Evolutionary conservation across 495 filamentous ascomycete genomes (phyloP), one percentile per base, ranked within the genome.

Genomic region (Barbatosphaeria neglecta): DNA sequence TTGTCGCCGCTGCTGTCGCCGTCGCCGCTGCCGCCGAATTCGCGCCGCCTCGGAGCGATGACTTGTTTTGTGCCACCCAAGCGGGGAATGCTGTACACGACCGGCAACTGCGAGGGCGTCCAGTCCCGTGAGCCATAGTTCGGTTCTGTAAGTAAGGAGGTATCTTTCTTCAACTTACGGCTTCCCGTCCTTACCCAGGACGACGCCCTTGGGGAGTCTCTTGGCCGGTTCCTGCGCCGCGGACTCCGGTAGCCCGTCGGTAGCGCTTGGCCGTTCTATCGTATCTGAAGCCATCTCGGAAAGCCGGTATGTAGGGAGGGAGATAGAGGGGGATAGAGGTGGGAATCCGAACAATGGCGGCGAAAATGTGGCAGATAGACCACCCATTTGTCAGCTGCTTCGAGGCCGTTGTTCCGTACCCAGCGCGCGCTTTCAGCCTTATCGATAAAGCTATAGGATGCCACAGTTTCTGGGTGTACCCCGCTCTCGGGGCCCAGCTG

Each of bases 181-280:
- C 67, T 96, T 97, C 39, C 92, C 92, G 72, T 98, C 87, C 54
- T 90, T 86, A 38, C 83, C 92, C 33, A 96, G 68, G 3, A 95
- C 77, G 6, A 95, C 73, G 50, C 90, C 90, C 62, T 88, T 93
- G 13, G 86, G 83, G 31, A 70, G 45, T 44, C 65, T 68, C 49
- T 63, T 66, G 18, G 64, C 61, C 3, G 62, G 51, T 35, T 49
- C 22, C 24, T 22, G 19, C 53, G 28, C 45, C 40, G 23, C 50
- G 23, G 27, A 47, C 43, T 40, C 44, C 40, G n/a, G 19, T 25
- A 15, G 38, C 42, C n/a, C 2, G 53, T n/a, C 42, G 46, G 18
- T 7, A 16, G 38, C 31, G 42, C 18, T n/a, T 28, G 53, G 49
- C 40, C 53, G 39, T 48, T 60, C 64, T 53, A 50, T 57, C 31